Percentiles rank a stretch among this genome's conserved stretches.
Evolutionary conservation across 1,284 basidiomycete genomes (phyloP).

Genomic region (Puccinia brachypodii): DNA sequence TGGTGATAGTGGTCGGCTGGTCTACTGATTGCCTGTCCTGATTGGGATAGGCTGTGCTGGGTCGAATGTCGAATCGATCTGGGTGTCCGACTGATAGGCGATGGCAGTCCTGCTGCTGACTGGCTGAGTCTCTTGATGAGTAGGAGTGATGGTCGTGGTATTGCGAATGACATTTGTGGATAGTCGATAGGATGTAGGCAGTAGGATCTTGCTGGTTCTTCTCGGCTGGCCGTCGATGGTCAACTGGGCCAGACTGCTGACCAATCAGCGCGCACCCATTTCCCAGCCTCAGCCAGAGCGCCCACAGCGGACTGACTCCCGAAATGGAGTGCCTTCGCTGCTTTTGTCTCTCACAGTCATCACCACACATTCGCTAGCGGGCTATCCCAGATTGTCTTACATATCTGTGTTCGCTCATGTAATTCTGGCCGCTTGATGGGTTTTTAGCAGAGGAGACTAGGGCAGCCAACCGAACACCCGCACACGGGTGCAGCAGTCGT

Average conservation of each 20-base stretch:
- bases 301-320: background rate
- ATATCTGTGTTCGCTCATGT: too few species aligned
- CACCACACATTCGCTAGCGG: too few species aligned
- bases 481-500: too few species aligned
- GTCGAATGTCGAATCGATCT: background rate
- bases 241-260: background rate
- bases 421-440: too few species aligned
- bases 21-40: background rate
- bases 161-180: background rate
- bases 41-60: background rate
- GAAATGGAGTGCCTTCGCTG: too few species aligned
- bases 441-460: too few species aligned
- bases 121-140: background rate
- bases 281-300: background rate
- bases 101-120: background rate
- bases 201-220: background rate
- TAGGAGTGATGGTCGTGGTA: background rate
- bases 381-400: too few species aligned
- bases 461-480: too few species aligned
- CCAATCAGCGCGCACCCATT: background rate
- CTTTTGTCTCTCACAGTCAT: too few species aligned
- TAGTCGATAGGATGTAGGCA: background rate
- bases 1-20: background rate
- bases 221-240: background rate
- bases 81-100: background rate